Evolutionary conservation across 106 monocot genomes (phyloP).

Genomic region (Amphibolis antarctica): DNA sequence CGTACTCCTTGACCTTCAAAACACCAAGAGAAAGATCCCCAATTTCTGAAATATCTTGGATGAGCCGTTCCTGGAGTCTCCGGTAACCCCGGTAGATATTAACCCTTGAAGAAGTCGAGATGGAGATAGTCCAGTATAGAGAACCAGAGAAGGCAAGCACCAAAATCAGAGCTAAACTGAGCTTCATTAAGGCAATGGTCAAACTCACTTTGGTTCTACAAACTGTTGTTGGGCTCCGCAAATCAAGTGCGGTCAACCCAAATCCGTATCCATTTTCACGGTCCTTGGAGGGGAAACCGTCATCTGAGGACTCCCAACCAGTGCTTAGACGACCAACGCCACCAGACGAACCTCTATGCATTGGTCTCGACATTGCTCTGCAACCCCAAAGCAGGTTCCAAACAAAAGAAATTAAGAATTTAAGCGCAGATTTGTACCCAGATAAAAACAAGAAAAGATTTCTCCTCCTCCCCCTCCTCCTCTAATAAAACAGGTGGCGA

Average conservation of each 20-base stretch:
- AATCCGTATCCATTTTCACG: conserved; percentile 30
- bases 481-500: background rate
- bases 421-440: background rate
- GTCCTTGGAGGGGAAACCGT: conserved; percentile 26
- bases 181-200: conserved; percentile 28
- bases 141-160: conserved; percentile 42
- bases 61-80: conserved; percentile 59
- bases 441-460: background rate
- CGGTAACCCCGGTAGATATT: conserved; percentile 38
- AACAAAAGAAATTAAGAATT: background rate
- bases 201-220: conserved; percentile 16
- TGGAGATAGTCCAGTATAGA: conserved; percentile 61
- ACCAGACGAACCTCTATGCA: conserved; percentile 51
- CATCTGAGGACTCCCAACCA: conserved; percentile 24
- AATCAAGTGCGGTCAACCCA: background rate
- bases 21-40: conserved; percentile 48
- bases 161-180: conserved; percentile 27
- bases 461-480: background rate
- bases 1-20: conserved; percentile 40
- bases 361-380: conserved; percentile 52
- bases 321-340: conserved; percentile 12
- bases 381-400: no score
- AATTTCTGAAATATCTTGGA: conserved; percentile 46
- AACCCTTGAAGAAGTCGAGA: conserved; percentile 19
- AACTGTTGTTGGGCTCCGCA: conserved; percentile 9